A percentile compares a stretch with the other conserved stretches of the same genome.
These are phyloP conservation scores for Wickerhamomyces sp. DNA, from an alignment of 1,139 yeast species.

Conservation along the genomic window DNA sequence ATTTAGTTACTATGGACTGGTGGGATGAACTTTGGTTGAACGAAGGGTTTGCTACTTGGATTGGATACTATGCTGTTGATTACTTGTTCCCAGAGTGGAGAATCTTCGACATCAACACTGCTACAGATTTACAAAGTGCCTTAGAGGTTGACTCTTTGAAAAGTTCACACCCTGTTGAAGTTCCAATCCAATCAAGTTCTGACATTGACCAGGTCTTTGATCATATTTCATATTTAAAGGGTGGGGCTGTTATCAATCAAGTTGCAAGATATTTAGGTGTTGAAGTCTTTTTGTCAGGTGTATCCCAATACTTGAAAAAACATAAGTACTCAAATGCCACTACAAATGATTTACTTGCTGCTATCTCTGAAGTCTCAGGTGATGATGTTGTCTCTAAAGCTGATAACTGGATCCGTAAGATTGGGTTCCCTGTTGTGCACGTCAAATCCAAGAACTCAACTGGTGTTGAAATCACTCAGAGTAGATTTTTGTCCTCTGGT, in stretches of 20 bases:
- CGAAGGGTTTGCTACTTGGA: conserved; percentile 92
- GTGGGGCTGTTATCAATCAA: conserved; percentile 77
- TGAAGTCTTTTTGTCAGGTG: conserved; percentile 72
- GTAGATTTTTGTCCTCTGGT: conserved; percentile 52
- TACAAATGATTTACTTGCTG: conserved; percentile 54
- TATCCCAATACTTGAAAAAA: conserved; percentile 62
- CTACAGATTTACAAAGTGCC: conserved; percentile 67
- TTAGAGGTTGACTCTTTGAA: conserved; percentile 68
- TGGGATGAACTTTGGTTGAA: conserved; percentile 93
- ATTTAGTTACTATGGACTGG: conserved; percentile 90
- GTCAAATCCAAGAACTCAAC: conserved; percentile 31
- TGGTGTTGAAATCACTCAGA: conserved; percentile 40
- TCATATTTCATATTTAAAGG: conserved; percentile 79
- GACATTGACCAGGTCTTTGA: conserved; percentile 87
- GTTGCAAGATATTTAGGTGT: conserved; percentile 71
- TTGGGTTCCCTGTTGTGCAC: conserved; percentile 59
- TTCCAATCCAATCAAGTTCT: conserved; percentile 73
- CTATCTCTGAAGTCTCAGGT: conserved; percentile 51
- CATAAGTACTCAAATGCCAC: conserved; percentile 62
- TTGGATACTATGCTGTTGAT: conserved; percentile 77
- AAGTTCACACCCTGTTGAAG: conserved; percentile 83
- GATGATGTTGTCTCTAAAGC: conserved; percentile 49
- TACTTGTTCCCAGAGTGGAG: conserved; percentile 82
- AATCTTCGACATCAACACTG: conserved; percentile 70
- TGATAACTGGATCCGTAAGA: conserved; percentile 58